Evolutionary conservation across 306 rosid species (phyloP).

Genomic region (Fragaria nilgerrensis): DNA sequence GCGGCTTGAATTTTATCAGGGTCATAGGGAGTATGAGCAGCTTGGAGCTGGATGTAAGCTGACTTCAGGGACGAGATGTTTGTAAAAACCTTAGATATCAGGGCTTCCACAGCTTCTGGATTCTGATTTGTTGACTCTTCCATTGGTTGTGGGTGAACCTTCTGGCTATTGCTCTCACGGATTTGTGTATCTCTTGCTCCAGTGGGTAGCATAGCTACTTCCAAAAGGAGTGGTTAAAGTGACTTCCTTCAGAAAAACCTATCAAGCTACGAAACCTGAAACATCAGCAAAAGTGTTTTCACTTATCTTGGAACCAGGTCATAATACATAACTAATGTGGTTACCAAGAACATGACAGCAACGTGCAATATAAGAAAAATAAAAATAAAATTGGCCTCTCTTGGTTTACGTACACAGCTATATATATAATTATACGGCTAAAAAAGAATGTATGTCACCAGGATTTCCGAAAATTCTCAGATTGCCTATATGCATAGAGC

Average conservation of each 20-base stretch:
- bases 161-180: conserved; percentile 90
- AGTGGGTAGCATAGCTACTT: conserved; percentile 90
- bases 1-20: conserved; percentile 94
- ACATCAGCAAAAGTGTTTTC: conserved; percentile 35
- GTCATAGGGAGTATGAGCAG: conserved; percentile 98
- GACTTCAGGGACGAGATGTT: conserved; percentile 87
- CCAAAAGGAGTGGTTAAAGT: conserved; percentile 45
- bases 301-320: conserved; percentile 25
- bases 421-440: neutral
- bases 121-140: conserved; percentile 96
- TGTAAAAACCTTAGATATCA: conserved; percentile 73
- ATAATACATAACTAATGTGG: conserved; percentile 6
- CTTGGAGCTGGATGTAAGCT: conserved; percentile 93
- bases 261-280: conserved; percentile 45
- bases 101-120: conserved; percentile 85
- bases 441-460: neutral
- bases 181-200: conserved; percentile 85
- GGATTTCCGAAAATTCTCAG: too few relatives aligned
- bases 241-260: conserved; percentile 47
- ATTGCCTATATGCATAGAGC: neutral
- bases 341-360: neutral
- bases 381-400: neutral
- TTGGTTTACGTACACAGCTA: neutral
- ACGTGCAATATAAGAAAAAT: neutral
- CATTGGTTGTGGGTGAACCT: conserved; percentile 99